Base-by-base conservation (phyloP, 305 asterid species). In the Fraxinus dipetala region DNA sequence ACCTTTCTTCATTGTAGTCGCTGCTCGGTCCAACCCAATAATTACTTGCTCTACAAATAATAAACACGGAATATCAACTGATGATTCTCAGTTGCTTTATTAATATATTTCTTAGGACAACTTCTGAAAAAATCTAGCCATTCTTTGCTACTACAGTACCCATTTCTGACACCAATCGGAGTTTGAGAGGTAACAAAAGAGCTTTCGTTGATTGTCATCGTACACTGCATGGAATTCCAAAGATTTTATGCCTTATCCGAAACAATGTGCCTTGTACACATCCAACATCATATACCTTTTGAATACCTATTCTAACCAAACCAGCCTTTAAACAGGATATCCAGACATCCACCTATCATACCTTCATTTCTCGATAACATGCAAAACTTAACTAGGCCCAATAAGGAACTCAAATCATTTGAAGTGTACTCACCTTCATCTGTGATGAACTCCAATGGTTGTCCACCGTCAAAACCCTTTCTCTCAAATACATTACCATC, bases 11-110 rank as follows among this genome's bases (percentile, higher is more conserved):
- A 91, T 93, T 75, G 96, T 90, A 77, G 83, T 72, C 43, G 80
- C 90, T 51, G 96, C 94, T 83, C 83, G 91, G 85, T 91, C 97
- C 72, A 93, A 82, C 69, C 96, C 96, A 45, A 85, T 82, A 86
- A 93, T 76, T 79, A 90, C 92, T 87, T 91, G 93, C 80, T 93
- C 97, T 93, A 84, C 80, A 79, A 79, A 45, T 31, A 74, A 82
- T 73, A 59, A 80, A 74, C 80, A 84, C 30, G 69, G 30, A 4
- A 18, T 76, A 56, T 72, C 31, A 83, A 70, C 78, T 9, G 78
- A 76, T 74, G 31, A 54, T 78, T 26, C 35, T 70, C 76, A 34
- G 48, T 69, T n/a, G 40, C 76, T 35, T 63, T 34, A 77, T 26
- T 1, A 36, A 7, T 56, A 76, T 26, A 51, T 76, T 35, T 3